Percentiles rank a stretch among this genome's conserved stretches.
Conservation (phyloP, 2,329 filamentous ascomycete genomes). For the Thermothelomyces thermophilus region DNA sequence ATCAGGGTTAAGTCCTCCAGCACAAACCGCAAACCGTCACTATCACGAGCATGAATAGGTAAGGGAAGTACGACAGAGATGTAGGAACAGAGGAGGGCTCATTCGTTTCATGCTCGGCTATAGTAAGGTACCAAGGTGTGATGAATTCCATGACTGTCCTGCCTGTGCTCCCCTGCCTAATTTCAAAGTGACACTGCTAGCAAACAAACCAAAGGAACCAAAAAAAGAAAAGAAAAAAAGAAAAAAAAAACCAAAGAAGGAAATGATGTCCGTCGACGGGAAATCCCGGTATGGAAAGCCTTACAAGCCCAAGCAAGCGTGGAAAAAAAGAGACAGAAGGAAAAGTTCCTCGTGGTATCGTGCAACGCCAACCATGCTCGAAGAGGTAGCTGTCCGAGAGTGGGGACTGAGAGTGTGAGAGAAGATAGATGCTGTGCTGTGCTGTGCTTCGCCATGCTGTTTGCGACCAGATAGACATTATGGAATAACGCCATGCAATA, state of each 20-base stretch:
- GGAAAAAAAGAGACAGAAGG: neutral
- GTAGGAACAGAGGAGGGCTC: neutral
- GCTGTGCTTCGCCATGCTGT: slow-evolving; percentile 18
- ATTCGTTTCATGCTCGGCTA: slow-evolving; percentile 1
- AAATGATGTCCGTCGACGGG: neutral
- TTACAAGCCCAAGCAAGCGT: neutral
- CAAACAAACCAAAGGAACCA: too few species aligned
- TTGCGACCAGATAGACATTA: slow-evolving; percentile 26
- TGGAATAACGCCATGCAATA: slow-evolving; percentile 24
- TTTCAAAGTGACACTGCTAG: neutral
- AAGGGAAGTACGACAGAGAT: neutral
- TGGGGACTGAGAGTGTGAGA: neutral
- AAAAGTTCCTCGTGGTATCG: slow-evolving; percentile 20
- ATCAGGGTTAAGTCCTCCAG: too few species aligned
- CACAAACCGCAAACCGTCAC: neutral
- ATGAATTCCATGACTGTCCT: neutral
- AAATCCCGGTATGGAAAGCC: neutral
- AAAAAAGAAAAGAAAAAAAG: neutral
- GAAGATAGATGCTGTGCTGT: slow-evolving; percentile 11
- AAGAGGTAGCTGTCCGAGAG: neutral
- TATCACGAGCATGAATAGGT: neutral
- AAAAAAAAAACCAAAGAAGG: neutral
- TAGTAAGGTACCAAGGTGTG: slow-evolving; percentile 1
- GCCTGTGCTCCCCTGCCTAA: neutral
- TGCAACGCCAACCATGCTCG: slow-evolving; percentile 24